These are phyloP conservation scores for Leavenworthia alabamica DNA, from an alignment of 345 rosid species.

Conservation along the genomic window DNA sequence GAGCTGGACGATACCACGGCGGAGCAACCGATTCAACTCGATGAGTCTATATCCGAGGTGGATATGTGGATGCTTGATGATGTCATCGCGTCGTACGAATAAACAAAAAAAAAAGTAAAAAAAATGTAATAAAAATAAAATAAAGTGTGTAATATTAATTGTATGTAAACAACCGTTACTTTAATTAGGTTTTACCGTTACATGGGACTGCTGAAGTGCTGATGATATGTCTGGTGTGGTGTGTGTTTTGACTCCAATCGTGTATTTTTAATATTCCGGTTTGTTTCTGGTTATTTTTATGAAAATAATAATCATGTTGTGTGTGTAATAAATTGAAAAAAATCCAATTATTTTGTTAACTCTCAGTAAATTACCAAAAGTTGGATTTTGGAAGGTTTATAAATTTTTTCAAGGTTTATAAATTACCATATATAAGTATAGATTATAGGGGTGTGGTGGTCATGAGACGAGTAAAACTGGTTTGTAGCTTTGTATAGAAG, in stretches of 20 bases:
- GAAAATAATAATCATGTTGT: background rate
- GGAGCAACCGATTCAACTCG: constrained; percentile 22
- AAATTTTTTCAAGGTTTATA: too few relatives aligned
- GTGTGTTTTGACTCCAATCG: background rate
- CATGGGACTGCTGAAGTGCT: background rate
- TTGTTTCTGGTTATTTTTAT: background rate
- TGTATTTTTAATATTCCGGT: constrained; percentile 1
- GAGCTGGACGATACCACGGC: constrained; percentile 38
- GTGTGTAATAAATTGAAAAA: background rate
- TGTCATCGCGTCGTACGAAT: constrained; percentile 31
- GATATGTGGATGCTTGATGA: constrained; percentile 76
- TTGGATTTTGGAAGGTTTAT: too few relatives aligned
- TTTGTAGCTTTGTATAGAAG: too few relatives aligned
- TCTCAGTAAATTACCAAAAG: too few relatives aligned
- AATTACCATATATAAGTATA: too few relatives aligned
- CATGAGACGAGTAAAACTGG: too few relatives aligned
- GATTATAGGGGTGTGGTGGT: too few relatives aligned
- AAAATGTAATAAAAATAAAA: background rate
- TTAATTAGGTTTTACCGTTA: background rate
- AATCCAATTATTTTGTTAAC: background rate
- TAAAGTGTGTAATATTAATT: background rate
- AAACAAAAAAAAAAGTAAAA: background rate
- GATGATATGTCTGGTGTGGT: background rate
- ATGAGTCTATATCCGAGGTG: constrained; percentile 25
- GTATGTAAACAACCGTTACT: constrained; percentile 1